Conservation (phyloP, 2,329 filamentous ascomycete species). For the Bertia moriformis region DNA sequence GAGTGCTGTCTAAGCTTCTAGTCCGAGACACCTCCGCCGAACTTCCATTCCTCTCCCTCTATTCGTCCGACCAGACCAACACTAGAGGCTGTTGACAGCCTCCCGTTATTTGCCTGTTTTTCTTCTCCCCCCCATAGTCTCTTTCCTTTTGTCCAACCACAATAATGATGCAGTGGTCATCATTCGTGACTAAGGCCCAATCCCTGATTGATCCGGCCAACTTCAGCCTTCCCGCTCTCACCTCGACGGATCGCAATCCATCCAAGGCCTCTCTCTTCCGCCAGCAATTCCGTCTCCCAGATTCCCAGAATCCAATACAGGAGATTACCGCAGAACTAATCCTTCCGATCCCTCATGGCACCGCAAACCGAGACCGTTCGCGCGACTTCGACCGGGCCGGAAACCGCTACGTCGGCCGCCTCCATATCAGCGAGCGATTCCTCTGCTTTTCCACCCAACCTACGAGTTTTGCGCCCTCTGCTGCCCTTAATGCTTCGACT, state of each 20-base stretch:
- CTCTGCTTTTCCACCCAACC: slow-evolving; percentile 93
- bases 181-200: slow-evolving; percentile 84
- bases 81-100: no score
- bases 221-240: slow-evolving; percentile 59
- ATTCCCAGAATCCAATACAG: slow-evolving; percentile 81
- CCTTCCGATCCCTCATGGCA: slow-evolving; percentile 53
- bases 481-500: slow-evolving; percentile 66
- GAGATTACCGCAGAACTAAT: slow-evolving; percentile 95
- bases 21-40: no score
- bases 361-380: background rate
- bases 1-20: no score
- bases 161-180: slow-evolving; percentile 1
- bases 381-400: slow-evolving; percentile 62
- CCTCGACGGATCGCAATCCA: slow-evolving; percentile 63
- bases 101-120: no score
- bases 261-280: slow-evolving; percentile 89
- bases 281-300: slow-evolving; percentile 86
- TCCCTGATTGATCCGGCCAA: slow-evolving; percentile 68
- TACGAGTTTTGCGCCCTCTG: slow-evolving; percentile 69
- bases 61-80: no score
- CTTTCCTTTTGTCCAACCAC: no score
- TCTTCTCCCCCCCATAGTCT: no score
- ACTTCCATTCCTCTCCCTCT: no score
- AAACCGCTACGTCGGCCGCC: slow-evolving; percentile 79
- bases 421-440: slow-evolving; percentile 87